Percentiles rank a stretch among this genome's conserved stretches.
Conservation (phyloP, 495 filamentous ascomycete species). For the Penicillium angulare region DNA sequence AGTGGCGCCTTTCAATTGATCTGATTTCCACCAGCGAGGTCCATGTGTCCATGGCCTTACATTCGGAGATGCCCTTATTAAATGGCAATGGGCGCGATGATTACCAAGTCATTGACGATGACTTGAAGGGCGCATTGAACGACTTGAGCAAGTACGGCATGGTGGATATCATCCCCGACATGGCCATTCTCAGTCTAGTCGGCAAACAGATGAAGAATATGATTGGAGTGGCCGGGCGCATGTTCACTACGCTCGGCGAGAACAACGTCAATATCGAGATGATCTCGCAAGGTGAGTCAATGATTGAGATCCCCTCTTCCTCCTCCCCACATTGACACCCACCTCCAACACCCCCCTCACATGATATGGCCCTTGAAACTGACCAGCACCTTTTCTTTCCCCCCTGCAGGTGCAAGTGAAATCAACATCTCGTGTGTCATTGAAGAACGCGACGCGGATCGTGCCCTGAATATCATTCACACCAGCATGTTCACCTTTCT, state of each 20-base stretch:
- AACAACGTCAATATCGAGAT: slow-evolving; percentile 92
- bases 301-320: slow-evolving; percentile 1
- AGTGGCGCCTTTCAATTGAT: slow-evolving; percentile 78
- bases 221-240: slow-evolving; percentile 82
- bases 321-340: too few relatives aligned
- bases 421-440: slow-evolving; percentile 99
- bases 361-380: slow-evolving; percentile 11
- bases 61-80: slow-evolving; percentile 57
- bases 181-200: slow-evolving; percentile 90
- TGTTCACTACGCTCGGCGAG: slow-evolving; percentile 88
- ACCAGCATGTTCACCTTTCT: slow-evolving; percentile 79
- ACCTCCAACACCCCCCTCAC: slow-evolving; percentile 9
- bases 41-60: slow-evolving; percentile 92
- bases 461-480: slow-evolving; percentile 92
- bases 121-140: slow-evolving; percentile 62
- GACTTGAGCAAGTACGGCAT: slow-evolving; percentile 76
- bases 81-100: slow-evolving; percentile 59
- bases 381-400: slow-evolving; percentile 7
- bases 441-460: slow-evolving; percentile 80
- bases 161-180: slow-evolving; percentile 78
- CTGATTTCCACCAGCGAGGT: slow-evolving; percentile 93
- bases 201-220: slow-evolving; percentile 95
- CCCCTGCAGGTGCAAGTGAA: slow-evolving; percentile 78
- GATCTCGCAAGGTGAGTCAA: slow-evolving; percentile 84
- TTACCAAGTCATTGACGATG: slow-evolving; percentile 60